phyloP scores from a whole-genome alignment of 345 rosid species.

The Clausena lansium region DNA sequence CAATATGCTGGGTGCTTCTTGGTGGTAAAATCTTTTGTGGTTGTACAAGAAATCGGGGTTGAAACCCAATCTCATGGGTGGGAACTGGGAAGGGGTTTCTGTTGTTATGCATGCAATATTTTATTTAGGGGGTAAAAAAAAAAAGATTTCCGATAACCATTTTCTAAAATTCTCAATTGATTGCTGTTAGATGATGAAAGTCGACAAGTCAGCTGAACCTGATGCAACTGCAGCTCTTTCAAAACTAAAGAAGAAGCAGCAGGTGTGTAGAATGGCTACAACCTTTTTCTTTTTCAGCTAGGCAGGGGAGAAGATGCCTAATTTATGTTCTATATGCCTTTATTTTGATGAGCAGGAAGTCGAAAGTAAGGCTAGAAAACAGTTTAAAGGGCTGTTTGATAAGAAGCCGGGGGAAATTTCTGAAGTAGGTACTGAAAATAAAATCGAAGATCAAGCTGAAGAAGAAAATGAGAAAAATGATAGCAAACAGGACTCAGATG shows the following conservation, averaged over 20 bases:
- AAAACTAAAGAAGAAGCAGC: slow-evolving; percentile 79
- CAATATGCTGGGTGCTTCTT: neutral
- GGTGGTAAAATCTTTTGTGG: neutral
- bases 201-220: slow-evolving; percentile 53
- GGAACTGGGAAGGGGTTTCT: neutral
- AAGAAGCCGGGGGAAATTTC: slow-evolving; percentile 94
- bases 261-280: slow-evolving; percentile 39
- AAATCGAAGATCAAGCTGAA: slow-evolving; percentile 16
- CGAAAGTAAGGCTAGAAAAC: slow-evolving; percentile 71
- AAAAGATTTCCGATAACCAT: neutral
- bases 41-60: neutral
- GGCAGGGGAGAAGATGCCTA: neutral
- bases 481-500: slow-evolving; percentile 20
- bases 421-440: slow-evolving; percentile 32
- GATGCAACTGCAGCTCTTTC: slow-evolving; percentile 71
- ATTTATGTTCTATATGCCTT: neutral
- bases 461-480: slow-evolving; percentile 18
- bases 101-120: neutral
- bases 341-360: slow-evolving; percentile 51
- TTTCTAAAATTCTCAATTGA: slow-evolving; percentile 17
- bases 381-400: slow-evolving; percentile 92
- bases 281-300: neutral
- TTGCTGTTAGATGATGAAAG: slow-evolving; percentile 50
- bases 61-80: neutral
- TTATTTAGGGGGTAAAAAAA: too few relatives aligned